Base-by-base conservation (phyloP, 768 basidiomycete genomes). In the Pleurotus platypus region DNA sequence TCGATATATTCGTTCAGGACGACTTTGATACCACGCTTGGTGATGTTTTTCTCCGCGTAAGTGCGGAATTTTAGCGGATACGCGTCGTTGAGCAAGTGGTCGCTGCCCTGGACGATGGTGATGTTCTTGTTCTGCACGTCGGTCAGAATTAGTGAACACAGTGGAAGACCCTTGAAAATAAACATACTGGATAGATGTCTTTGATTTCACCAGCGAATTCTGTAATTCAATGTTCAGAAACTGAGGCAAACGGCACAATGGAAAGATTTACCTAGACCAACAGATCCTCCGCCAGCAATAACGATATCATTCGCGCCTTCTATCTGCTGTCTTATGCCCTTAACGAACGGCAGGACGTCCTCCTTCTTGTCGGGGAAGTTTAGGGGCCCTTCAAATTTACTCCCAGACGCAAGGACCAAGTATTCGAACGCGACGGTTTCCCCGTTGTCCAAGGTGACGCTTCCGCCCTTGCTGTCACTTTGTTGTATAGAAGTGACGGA, bases 391-490 rank as follows among this genome's bases (percentile, higher is more conserved):
- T 69, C 64, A 83, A 83, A 89, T 3, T 60, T 67, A 40, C 75
- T 76, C 1, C 89, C 89, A 2, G 86, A 74, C 0, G 85, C 78
- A 35, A 90, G 67, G 38, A 90, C 75, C 43, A 90, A 79, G 18
- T 78, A 68, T 9, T 77, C 75, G 66, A 83, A 90, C 6, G 69
- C 65, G 11, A 89, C 57, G 16, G 64, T 65, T 49, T 83, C 76
- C 35, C 83, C 84, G 59, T 72, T 69, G 7, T 72, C 73, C 7
- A 90, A 74, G 4, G 76, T 69, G 5, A 89, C 74, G 18, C 64
- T 57, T 0, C 78, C 72, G 0, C 81, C 81, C n/a, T 76, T 74
- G 1, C 65, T 57, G 8, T 62, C 67, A 22, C 70, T 54, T 22
- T 69, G 61, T 26, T 66, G 55, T 30, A 76, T 72, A 4, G 69